Evolutionary conservation across 2,329 filamentous ascomycete species (phyloP).

Genomic region (Immersiporthe knoxdaviesiana): DNA sequence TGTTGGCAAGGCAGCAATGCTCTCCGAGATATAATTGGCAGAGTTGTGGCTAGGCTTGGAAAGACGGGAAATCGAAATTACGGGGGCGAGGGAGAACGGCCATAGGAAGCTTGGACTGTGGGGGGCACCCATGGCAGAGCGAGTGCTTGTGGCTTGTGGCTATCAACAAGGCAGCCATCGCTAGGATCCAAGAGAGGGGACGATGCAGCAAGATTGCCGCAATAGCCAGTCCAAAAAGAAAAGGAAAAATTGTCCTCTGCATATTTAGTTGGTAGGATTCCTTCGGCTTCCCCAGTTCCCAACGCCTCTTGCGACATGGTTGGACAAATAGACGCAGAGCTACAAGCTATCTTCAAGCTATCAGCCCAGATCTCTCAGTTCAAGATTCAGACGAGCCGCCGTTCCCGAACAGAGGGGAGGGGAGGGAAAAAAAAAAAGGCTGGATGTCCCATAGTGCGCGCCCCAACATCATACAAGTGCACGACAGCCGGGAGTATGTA

Average conservation of each 20-base stretch:
- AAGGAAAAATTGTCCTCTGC: too few relatives aligned
- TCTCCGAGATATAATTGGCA: not conserved
- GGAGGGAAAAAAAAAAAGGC: too few relatives aligned
- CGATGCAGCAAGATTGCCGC: not conserved
- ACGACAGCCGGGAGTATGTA: not conserved
- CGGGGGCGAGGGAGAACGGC: too few relatives aligned
- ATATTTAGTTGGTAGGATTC: not conserved
- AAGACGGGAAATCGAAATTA: not conserved
- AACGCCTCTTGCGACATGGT: constrained; percentile 12
- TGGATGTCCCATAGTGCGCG: not conserved
- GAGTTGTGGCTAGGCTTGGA: not conserved
- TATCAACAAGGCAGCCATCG: not conserved
- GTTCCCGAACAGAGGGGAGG: not conserved
- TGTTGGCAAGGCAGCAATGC: not conserved
- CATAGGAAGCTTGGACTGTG: too few relatives aligned
- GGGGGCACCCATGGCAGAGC: too few relatives aligned
- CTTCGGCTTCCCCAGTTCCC: not conserved
- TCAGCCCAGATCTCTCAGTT: not conserved
- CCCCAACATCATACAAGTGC: not conserved
- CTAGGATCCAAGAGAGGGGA: not conserved
- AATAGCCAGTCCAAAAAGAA: not conserved
- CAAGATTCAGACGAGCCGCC: not conserved
- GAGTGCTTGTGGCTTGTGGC: too few relatives aligned
- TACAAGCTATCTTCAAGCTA: constrained; percentile 13
- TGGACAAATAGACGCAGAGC: constrained; percentile 25